A percentile compares a stretch with the other conserved stretches of the same genome.
Evolutionary conservation across 208 protist genomes (phyloP).

Genomic region (Zelonia costaricensis): DNA sequence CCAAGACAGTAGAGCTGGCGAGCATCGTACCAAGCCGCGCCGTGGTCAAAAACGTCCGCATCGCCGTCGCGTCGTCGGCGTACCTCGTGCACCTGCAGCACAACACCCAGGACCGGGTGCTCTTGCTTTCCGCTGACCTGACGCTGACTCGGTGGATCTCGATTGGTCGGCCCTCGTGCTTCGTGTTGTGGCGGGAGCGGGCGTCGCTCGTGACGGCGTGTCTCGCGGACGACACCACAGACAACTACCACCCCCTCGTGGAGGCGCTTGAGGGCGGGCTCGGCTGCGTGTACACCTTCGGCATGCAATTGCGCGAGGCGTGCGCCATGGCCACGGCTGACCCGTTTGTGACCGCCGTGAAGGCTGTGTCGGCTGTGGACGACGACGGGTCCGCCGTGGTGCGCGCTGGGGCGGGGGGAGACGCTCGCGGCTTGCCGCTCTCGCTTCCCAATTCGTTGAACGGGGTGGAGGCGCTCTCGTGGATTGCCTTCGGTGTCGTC

Average conservation of each 20-base stretch:
- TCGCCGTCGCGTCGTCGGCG: constrained; percentile 26
- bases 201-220: constrained; percentile 44
- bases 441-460: constrained; percentile 35
- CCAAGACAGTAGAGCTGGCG: constrained; percentile 12
- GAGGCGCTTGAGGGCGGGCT: constrained; percentile 65
- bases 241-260: constrained; percentile 39
- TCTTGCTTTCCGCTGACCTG: constrained; percentile 61
- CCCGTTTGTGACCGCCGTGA: constrained; percentile 22
- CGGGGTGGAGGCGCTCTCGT: constrained; percentile 60
- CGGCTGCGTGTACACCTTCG: constrained; percentile 52
- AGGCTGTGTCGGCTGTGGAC: constrained; percentile 5
- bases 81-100: constrained; percentile 51
- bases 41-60: constrained; percentile 29
- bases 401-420: no score
- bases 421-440: constrained; percentile 7
- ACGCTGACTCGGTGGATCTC: constrained; percentile 51
- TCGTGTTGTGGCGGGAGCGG: constrained; percentile 35
- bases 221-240: constrained; percentile 21
- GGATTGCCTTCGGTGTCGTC: constrained; percentile 58
- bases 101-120: constrained; percentile 36
- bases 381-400: not conserved
- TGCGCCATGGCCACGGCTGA: constrained; percentile 9
- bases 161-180: constrained; percentile 38
- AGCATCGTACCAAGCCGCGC: constrained; percentile 24
- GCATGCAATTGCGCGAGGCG: constrained; percentile 7